Evolutionary conservation across 129 eudicot species (phyloP), one percentile per base, ranked within the genome.

Genomic region (Ambrosia trifida): DNA sequence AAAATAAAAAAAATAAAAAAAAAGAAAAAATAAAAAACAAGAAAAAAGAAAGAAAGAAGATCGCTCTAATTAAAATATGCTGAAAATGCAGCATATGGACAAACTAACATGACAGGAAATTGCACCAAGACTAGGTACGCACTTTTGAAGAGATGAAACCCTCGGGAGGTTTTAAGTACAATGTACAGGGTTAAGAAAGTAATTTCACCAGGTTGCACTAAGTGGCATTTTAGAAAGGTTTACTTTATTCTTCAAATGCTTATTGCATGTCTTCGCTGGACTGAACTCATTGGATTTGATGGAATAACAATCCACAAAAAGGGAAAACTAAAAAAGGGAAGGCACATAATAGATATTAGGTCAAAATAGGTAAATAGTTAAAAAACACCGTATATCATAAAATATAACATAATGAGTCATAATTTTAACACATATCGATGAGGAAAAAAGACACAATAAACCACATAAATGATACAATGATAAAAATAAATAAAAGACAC

Each of bases 181-280:
- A 13, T 9, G 60, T 47, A 28, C 14, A 24, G 72, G 72, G 72
- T 18, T 47, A 47, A 14, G 45, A 31, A 47, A 68, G 60, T 68
- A 47, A 68, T 68, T 67, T 47, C 60, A 47, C 43, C 3, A 61
- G 45, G 12, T 61, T 31, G 45, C 45, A 32, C 67, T 61, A 24
- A 28, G 71, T 66, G 12, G 41, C 36, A 24, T 66, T 3, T 16
- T 36, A 66, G 57, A 67, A 47, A 47, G 32, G 58, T 31, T 3
- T 16, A 24, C 58, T 67, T 67, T 67, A 30, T 47, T 67, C 44
- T 56, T 14, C 45, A 13, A 28, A 32, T 47, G 43, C 45, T 67
- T 14, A 68, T 68, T 31, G 72, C 72, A 68, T 47, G 59, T 47
- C 72, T 68, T 31, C 47, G 72, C 41, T 68, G 72, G 72, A 68